Conservation (phyloP, 2,329 filamentous ascomycete species). For the Paracorniculantispora psalliotae region DNA sequence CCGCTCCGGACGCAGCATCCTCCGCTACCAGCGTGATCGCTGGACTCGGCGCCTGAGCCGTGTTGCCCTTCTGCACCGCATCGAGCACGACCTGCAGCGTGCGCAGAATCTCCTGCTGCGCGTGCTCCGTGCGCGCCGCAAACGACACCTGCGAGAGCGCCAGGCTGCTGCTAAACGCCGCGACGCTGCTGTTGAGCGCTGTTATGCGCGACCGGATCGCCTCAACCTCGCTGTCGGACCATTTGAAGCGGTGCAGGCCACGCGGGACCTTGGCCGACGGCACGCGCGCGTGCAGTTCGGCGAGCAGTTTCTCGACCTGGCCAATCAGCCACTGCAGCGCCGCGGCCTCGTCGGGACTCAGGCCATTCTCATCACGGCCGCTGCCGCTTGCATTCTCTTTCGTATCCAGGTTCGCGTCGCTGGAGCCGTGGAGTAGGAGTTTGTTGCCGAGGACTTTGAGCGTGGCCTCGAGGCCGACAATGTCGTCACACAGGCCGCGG, state of each 20-base stretch:
- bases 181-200: neutral
- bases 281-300: neutral
- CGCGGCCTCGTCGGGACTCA: neutral
- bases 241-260: neutral
- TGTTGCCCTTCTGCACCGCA: neutral
- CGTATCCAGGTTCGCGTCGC: too few species aligned
- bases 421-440: neutral
- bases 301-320: neutral
- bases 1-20: neutral
- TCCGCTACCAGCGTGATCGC: neutral
- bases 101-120: neutral
- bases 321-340: neutral
- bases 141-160: neutral
- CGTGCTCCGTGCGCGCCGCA: neutral
- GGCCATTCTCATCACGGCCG: neutral
- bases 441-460: conserved; percentile 1
- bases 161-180: neutral
- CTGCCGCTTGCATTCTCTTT: neutral
- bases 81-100: neutral
- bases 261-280: neutral
- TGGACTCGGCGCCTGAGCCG: neutral
- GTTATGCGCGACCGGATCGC: conserved; percentile 1
- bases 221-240: neutral
- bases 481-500: neutral
- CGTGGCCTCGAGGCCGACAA: neutral